Evolutionary conservation across 1,139 yeast species (phyloP), one percentile per base, ranked within the genome.

Genomic region (Geotrichum bryndzae): DNA sequence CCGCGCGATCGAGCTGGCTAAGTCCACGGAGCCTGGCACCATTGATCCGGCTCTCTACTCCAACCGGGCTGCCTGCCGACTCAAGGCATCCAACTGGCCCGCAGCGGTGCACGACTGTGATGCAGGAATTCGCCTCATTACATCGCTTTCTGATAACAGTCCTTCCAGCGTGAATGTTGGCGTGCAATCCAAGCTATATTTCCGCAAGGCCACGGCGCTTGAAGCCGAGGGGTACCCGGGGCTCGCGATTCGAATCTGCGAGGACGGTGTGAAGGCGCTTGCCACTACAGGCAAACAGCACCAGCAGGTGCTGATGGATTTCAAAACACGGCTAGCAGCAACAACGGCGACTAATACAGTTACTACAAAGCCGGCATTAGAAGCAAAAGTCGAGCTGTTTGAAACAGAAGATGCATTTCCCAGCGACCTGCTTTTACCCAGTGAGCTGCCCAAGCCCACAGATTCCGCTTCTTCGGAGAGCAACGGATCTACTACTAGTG

Each of bases 21-120:
- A 48, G 23, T 15, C 27, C 8, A n/a, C 35, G n/a, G 48, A n/a
- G 18, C 22, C 22, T 41, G 87, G 85, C 67, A 79, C 82, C 0
- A 69, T 75, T 3, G 85, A 88, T 68, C 87, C 88, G 2, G 89
- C 90, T 15, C 90, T 86, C 72, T 83, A 83, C 64, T 89, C 96
- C 33, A 91, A 91, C 77, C 83, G 96, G 73, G 97, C 97, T 27
- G 96, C 96, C 73, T 79, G 90, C 54, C 80, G 82, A 65, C 73
- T 88, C 59, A 84, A 87, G 65, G 72, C 86, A 2, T 70, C 75
- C 2, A 79, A 80, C 46, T 86, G 80, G 80, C 68, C 72, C 2
- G 74, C 80, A 29, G 91, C 89, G 0, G 69, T 82, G 1, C 69
- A 73, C 22, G 88, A 85, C 67, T 82, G 90, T 65, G 72, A 79